Base-by-base conservation (phyloP, 768 basidiomycete genomes). In the Boletales sp. region DNA sequence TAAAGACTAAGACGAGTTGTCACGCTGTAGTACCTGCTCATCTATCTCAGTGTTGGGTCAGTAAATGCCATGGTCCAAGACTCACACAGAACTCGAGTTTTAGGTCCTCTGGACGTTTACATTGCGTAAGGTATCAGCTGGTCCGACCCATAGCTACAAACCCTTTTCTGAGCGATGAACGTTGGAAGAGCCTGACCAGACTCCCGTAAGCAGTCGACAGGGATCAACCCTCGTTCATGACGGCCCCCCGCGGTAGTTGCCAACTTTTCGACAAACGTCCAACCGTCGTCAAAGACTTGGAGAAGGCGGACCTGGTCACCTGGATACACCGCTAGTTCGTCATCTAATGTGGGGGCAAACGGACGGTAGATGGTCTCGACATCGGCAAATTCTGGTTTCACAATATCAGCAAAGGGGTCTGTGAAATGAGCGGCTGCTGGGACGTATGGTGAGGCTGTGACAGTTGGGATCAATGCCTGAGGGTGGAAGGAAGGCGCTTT, bases 251-350 rank as follows among this genome's bases (percentile, higher is more conserved):
- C 37, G 2, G 42, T 35, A 8, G 40, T 14, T 2, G 51, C 53
- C 10, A 76, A 46, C 51, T 73, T 79, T 69, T 84, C 77, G 34
- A 84, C 79, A 53, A 78, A 65, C 7, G 79, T 79, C 87, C 87
- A 89, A 1, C 86, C 87, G 56, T 88, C 87, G 50, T 85, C 81
- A 59, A 81, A 89, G 19, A 78, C 57, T 43, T 71, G 67, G 11
- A 83, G 6, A 30, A 88, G 65, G 58, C 67, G 77, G 11, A 87
- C 79, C 5, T 58, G 56, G 43, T 87, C 84, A 1, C 77, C 79
- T 0, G 70, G 67, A 0, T 19, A 35, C 2, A 87, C 83, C 0
- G 62, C 52, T 4, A 90, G 60, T 62, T 90, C 87, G 56, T 89
- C 87, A 4, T 70, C 64, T 18, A 81, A 68, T 1, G 77, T 75